Evolutionary conservation across 2,329 filamentous ascomycete genomes (phyloP), one percentile per base, ranked within the genome.

Genomic region (Didymella pinodella): DNA sequence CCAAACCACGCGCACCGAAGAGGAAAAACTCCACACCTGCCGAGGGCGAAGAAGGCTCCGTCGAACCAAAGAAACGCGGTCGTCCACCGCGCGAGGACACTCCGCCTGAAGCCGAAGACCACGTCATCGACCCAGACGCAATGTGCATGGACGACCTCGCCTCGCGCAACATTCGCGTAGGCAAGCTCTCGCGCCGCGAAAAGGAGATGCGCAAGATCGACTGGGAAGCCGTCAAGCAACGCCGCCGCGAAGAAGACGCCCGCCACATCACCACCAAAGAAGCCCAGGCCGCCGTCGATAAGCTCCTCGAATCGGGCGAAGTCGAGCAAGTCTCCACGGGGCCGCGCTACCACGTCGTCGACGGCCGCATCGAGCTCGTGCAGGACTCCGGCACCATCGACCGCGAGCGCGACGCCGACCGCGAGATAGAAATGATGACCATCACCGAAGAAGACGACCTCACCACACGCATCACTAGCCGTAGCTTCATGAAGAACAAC

Each of bases 391-490:
- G 90, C 16, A 81, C 85, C 38, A 84, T 93, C 62, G 87, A 93
- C 74, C 84, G 88, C 4, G 88, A 91, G 71, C 87, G 87, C 29
- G 81, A 84, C 43, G 88, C 85, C 3, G 82, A 82, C 5, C 82
- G 83, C 25, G 82, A 82, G 46, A 81, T 83, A 36, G 83, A 84
- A 34, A 74, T 77, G 10, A 74, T 83, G 68, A 85, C 90, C 68
- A 85, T 86, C 48, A 83, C 90, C 29, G 90, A 92, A 67, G 90
- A 94, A 73, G 89, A 92, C 77, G 90, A 93, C 67, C 89, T 94
- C 67, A 92, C 90, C 1, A 85, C 85, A 18, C 83, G 88, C 52
- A 86, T 90, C 64, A 95, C 88, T 18, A 86, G 86, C 22, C 85
- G 84, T 51, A 90, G 88, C 11, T 92, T 88, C 77, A 81, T 88